Conservation (phyloP, 148 eudicot species). For the Arbutus unedo region DNA sequence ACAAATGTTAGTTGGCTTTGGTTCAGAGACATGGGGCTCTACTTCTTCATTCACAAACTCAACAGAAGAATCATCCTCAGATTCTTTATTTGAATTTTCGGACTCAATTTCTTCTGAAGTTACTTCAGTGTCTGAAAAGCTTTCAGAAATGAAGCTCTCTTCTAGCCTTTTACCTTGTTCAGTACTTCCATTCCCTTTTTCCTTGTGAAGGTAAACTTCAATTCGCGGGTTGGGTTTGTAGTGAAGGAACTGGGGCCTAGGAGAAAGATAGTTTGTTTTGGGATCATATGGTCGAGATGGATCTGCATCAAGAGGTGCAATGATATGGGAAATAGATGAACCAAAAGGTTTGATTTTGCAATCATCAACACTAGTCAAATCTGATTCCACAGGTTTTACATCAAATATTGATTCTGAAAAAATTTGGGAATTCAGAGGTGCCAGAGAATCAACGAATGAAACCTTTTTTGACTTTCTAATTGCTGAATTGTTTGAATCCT, state of each 20-base stretch:
- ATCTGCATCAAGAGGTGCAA: constrained; percentile 73
- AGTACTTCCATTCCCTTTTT: constrained; percentile 11
- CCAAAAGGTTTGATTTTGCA: constrained; percentile 17
- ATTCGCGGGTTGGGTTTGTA: constrained; percentile 70
- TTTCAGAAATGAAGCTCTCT: constrained; percentile 48
- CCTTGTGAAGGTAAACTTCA: constrained; percentile 41
- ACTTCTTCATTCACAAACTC: constrained; percentile 27
- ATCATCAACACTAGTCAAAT: constrained; percentile 14
- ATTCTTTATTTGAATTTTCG: constrained; percentile 36
- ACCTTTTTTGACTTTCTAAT: not conserved
- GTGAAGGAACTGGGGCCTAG: constrained; percentile 86
- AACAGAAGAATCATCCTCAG: constrained; percentile 36
- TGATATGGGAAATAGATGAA: constrained; percentile 34
- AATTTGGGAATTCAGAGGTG: constrained; percentile 19
- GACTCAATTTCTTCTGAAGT: constrained; percentile 40
- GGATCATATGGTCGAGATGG: constrained; percentile 86
- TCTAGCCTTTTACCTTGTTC: constrained; percentile 41
- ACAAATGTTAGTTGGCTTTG: constrained; percentile 15
- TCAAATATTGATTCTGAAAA: constrained; percentile 25
- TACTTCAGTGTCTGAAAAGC: constrained; percentile 49
- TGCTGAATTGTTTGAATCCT: not conserved
- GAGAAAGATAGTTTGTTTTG: constrained; percentile 73
- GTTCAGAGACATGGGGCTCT: constrained; percentile 23
- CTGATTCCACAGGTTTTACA: constrained; percentile 31
- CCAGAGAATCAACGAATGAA: not conserved